A percentile compares a stretch with the other conserved stretches of the same genome.
Evolutionary conservation across 176 grass and related monocot species (phyloP).

Genomic region (Triticum timopheevii): DNA sequence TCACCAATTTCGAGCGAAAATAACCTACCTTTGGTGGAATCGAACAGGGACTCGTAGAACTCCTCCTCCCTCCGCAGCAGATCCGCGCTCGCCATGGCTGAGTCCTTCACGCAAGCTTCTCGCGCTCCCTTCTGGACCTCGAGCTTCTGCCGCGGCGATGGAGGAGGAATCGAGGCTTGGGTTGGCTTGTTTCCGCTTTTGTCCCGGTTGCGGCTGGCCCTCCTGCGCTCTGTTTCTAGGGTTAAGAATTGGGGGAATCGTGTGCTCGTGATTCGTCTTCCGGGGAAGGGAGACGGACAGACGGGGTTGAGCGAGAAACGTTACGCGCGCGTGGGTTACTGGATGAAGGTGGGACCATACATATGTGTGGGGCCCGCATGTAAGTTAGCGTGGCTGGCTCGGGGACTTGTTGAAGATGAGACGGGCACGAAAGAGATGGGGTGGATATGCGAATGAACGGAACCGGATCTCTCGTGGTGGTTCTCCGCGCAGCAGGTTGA

Average conservation of each 20-base stretch:
- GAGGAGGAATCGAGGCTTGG: neutral
- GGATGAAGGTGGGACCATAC: neutral
- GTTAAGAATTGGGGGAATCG: slow-evolving; percentile 1
- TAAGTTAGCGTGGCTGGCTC: neutral
- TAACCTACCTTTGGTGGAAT: slow-evolving; percentile 56
- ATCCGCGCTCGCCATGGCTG: slow-evolving; percentile 71
- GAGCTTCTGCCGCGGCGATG: neutral
- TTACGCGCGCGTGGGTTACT: neutral
- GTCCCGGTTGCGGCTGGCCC: neutral
- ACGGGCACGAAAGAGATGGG: neutral
- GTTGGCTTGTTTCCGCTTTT: neutral
- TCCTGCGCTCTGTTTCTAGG: neutral
- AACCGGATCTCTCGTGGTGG: neutral
- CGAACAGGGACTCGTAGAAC: slow-evolving; percentile 67
- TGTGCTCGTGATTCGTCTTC: slow-evolving; percentile 21
- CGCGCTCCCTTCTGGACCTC: neutral
- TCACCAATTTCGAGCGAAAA: neutral
- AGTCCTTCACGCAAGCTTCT: neutral
- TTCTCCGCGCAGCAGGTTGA: neutral
- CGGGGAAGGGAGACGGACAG: neutral
- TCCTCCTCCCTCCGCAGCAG: slow-evolving; percentile 75
- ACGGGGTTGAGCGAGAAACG: neutral
- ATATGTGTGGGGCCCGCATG: neutral
- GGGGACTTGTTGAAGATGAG: neutral
- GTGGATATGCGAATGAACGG: neutral